Base-by-base conservation (phyloP, 441 rosid genomes). In the Corymbia calophylla region DNA sequence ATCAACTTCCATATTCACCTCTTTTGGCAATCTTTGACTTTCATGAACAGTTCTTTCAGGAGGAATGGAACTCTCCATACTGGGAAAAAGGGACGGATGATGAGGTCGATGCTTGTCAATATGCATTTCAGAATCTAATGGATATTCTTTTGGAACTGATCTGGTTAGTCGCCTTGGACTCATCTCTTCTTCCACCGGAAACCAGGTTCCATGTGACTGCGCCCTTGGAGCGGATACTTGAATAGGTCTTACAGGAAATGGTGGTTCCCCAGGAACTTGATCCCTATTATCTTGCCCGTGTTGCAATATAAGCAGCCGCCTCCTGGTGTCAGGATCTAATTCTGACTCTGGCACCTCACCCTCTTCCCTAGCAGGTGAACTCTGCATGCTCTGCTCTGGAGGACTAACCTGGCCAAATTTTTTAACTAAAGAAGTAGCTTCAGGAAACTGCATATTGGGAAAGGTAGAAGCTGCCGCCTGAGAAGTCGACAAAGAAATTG, bases 281-380 rank as follows among this genome's bases (percentile, higher is more conserved):
- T 98, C 99, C 94, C 98, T 95, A 54, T 91, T 91, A 95, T 98
- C 99, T 94, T 96, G 97, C 90, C 99, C 99, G 84, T 98, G 98
- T 92, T 98, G 98, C 94, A 98, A 93, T 94, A 98, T 97, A 88
- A 98, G 98, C 91, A 98, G 99, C 92, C 98, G 93, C 94, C 99
- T 95, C 91, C 99, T 94, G 53, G 98, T 97, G 93, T 96, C 98
- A 35, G 99, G 99, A 94, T 98, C 99, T 92, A 98, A 91, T 93
- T 98, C 99, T 88, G 99, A 97, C 93, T 96, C 99, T 55, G 99
- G 99, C 85, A 98, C 99, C 93, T 98, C 99, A 77, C 99, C 99
- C 93, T 98, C 99, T 94, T 97, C 99, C 91, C 99, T 95, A 60
- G 97, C 99, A 80, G 99, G 99, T 91, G 99, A 98, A 93, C 92